Base-by-base conservation (phyloP, 371 early-diverging fungal genomes). In the Dinochytrium kinnereticum region DNA sequence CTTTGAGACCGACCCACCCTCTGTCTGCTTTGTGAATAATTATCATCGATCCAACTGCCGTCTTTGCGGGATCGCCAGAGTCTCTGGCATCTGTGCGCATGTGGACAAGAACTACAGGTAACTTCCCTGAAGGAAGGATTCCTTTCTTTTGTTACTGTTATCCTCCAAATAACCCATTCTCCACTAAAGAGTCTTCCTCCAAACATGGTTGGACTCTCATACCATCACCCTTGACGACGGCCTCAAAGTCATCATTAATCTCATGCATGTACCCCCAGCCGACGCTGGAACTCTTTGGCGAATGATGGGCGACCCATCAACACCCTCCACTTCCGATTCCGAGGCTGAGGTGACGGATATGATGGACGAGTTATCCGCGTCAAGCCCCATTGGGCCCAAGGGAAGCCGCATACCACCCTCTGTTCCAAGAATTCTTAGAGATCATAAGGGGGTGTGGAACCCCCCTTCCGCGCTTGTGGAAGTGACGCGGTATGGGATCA, bases 31-130 rank as follows among this genome's bases (percentile, higher is more conserved):
- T 2, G 64, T 61, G 24, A 34, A 17, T 3, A 17, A 21, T 7
- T 13, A 30, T 2, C 64, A 61, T 38, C 64, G 64, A 13, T 10
- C 24, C 33, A 61, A 7, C 7, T 61, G 64, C 28, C 10, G 10
- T 15, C 64, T 61, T 3, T 61, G 64, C 24, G 64, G 64, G 33
- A 13, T 36, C 24, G 19, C 28, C 36, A 61, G 34, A 3, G 64
- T 17, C 13, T 3, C 19, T 61, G 33, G 33, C 10, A 19, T 38
- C 26, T 61, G 64, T 33, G 64, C 64, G 2, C 64, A 61, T 36
- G 64, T 61, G 10, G 64, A 61, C 34, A 61, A 61, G 34, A 61
- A 61, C 64, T 61, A 21, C 26, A 53, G 55, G 55, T 26, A 53
- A 13, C n/a, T 24, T 53, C 55, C n/a, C n/a, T n/a, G n/a, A n/a